Evolutionary conservation across 106 monocot species (phyloP).

Genomic region (Dioscorea dumetorum): DNA sequence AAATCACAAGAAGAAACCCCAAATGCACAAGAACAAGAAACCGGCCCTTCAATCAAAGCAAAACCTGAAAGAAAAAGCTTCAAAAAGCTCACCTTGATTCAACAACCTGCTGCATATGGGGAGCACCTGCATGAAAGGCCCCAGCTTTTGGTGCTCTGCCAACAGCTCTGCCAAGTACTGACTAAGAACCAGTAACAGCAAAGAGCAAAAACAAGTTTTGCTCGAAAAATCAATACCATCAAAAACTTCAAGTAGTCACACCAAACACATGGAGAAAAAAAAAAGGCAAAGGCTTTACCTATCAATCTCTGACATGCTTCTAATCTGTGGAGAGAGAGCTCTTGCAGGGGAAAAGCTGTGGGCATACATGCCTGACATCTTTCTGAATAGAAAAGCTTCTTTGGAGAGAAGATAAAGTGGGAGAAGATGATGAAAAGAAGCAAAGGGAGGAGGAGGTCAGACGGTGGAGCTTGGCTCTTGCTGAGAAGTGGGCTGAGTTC

Average conservation of each 20-base stretch:
- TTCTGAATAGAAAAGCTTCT: conserved; percentile 5
- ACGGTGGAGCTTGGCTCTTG: conserved; percentile 5
- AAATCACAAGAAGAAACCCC: neutral
- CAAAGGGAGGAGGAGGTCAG: conserved; percentile 1
- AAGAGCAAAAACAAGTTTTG: conserved; percentile 13
- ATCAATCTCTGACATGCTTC: conserved; percentile 62
- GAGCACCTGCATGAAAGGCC: conserved; percentile 93
- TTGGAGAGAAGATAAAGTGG: conserved; percentile 6
- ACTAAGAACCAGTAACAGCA: conserved; percentile 30
- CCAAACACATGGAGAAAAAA: conserved; percentile 1
- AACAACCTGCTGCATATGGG: conserved; percentile 80
- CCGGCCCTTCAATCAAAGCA: neutral
- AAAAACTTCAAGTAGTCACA: conserved; percentile 8
- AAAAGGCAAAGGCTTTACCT: conserved; percentile 34
- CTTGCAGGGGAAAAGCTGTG: conserved; percentile 87
- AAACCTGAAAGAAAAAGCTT: no score
- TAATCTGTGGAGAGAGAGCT: conserved; percentile 73
- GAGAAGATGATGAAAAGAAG: neutral
- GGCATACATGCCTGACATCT: conserved; percentile 81
- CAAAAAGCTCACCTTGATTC: conserved; percentile 70
- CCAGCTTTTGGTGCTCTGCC: conserved; percentile 92
- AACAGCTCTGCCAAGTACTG: conserved; percentile 94
- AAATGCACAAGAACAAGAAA: neutral
- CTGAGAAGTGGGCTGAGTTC: conserved; percentile 2
- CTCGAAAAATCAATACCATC: conserved; percentile 1